Conservation (phyloP, 352 stramenopile species). For the Achlya hypogyna region DNA sequence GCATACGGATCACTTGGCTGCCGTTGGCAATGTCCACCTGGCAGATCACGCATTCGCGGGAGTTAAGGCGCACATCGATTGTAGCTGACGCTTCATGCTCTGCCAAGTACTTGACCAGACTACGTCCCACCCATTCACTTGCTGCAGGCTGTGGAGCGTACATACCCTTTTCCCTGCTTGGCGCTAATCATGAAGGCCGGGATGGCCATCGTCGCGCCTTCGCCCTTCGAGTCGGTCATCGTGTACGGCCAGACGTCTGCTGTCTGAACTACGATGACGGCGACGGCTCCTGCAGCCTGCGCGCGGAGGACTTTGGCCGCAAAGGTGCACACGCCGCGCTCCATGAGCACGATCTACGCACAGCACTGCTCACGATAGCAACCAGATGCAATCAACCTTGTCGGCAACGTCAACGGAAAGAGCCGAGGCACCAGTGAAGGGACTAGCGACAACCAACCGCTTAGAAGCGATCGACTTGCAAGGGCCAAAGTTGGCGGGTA, state of each 20-base stretch:
- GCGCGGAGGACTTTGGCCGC: slow-evolving; percentile 59
- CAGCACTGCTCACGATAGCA: background rate
- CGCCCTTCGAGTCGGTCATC: slow-evolving; percentile 70
- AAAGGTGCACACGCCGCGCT: slow-evolving; percentile 62
- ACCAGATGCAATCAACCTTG: slow-evolving; percentile 28
- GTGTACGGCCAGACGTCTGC: slow-evolving; percentile 73
- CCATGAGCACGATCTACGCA: slow-evolving; percentile 56
- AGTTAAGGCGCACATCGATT: slow-evolving; percentile 54
- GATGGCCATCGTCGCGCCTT: slow-evolving; percentile 47
- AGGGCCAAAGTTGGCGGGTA: slow-evolving; percentile 69
- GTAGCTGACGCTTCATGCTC: slow-evolving; percentile 26
- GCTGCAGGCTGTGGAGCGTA: background rate
- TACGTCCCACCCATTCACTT: slow-evolving; percentile 3
- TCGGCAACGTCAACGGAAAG: slow-evolving; percentile 41
- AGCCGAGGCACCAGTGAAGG: slow-evolving; percentile 40
- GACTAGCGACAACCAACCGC: slow-evolving; percentile 40
- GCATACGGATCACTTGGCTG: slow-evolving; percentile 57
- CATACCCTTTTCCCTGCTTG: slow-evolving; percentile 54
- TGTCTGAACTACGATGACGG: slow-evolving; percentile 61
- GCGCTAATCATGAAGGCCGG: slow-evolving; percentile 72
- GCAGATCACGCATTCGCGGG: slow-evolving; percentile 72
- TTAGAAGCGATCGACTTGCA: slow-evolving; percentile 42
- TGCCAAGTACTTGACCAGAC: slow-evolving; percentile 50
- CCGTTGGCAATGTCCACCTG: slow-evolving; percentile 68
- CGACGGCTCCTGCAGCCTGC: slow-evolving; percentile 40